A percentile compares a stretch with the other conserved stretches of the same genome.
Evolutionary conservation across 768 basidiomycete genomes (phyloP).

Genomic region (Kwoniella europaea): DNA sequence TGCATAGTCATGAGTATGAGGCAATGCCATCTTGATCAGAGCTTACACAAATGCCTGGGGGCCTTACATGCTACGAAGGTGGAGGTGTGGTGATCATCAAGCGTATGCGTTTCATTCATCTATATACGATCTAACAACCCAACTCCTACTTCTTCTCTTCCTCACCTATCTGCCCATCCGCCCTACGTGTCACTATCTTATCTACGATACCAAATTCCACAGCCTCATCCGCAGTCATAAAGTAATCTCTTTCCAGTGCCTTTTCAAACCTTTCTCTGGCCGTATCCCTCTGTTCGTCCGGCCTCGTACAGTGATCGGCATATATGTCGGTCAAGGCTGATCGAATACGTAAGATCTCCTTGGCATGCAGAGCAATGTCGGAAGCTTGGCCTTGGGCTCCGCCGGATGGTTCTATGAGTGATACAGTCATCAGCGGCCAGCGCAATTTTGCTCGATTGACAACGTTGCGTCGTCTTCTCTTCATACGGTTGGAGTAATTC

Average conservation of each 20-base stretch:
- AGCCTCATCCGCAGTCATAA: conserved; percentile 94
- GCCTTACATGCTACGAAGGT: too few species aligned
- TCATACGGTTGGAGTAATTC: too few species aligned
- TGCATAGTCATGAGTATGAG: neutral
- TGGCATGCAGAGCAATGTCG: conserved; percentile 96
- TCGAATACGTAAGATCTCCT: conserved; percentile 89
- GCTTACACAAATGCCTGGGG: too few species aligned
- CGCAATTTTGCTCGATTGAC: too few species aligned
- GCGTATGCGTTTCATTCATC: too few species aligned
- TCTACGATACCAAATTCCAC: conserved; percentile 91
- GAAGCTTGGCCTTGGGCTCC: conserved; percentile 94
- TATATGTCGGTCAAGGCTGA: conserved; percentile 84
- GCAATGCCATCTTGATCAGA: neutral
- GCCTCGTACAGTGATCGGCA: conserved; percentile 77
- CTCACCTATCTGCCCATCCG: conserved; percentile 15
- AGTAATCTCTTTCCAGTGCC: conserved; percentile 92
- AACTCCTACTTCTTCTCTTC: conserved; percentile 15
- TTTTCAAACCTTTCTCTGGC: conserved; percentile 80
- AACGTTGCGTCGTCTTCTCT: too few species aligned
- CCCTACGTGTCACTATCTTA: conserved; percentile 72
- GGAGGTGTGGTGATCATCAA: neutral
- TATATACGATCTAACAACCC: too few species aligned
- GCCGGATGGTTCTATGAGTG: conserved; percentile 81
- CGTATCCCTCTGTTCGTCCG: conserved; percentile 68
- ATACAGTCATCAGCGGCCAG: too few species aligned